Percentiles rank a stretch among this genome's conserved stretches.
Evolutionary conservation across 305 asterid species (phyloP).

Genomic region (Fraxinus velutina): DNA sequence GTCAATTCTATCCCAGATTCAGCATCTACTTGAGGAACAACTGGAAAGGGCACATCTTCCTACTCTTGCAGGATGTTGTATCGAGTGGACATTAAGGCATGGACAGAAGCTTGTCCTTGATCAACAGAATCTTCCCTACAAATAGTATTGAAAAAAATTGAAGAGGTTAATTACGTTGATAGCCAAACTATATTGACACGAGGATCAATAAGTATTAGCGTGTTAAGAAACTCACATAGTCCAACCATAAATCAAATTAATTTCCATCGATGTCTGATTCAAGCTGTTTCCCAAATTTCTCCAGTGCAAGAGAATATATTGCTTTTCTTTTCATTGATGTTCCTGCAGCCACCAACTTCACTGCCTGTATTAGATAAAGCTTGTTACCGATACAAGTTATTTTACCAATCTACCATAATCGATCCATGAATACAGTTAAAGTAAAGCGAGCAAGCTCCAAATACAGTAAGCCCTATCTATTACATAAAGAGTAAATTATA

Average conservation of each 20-base stretch:
- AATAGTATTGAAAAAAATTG: not conserved
- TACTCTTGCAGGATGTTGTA: not conserved
- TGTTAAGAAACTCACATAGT: not conserved
- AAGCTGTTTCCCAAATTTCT: constrained; percentile 53
- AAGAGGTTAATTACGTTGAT: not conserved
- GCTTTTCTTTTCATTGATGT: constrained; percentile 64
- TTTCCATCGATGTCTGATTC: constrained; percentile 30
- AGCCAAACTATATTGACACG: not conserved
- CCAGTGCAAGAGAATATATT: constrained; percentile 60
- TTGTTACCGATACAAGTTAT: not conserved
- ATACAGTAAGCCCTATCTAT: not conserved
- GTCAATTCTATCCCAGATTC: not conserved
- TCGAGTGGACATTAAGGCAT: not conserved
- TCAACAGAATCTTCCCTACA: not conserved
- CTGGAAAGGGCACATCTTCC: not conserved
- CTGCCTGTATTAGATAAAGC: constrained; percentile 53
- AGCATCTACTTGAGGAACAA: not conserved
- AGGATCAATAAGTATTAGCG: not conserved
- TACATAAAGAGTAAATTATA: constrained; percentile 25
- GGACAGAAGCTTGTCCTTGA: not conserved
- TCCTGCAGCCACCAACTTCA: constrained; percentile 69
- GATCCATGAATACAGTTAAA: not conserved
- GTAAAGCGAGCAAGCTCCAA: not conserved
- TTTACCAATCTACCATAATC: not conserved
- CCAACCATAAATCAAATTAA: constrained; percentile 11